Evolutionary conservation across 768 basidiomycete species (phyloP).

Genomic region (Termitomyces bulborhizus): DNA sequence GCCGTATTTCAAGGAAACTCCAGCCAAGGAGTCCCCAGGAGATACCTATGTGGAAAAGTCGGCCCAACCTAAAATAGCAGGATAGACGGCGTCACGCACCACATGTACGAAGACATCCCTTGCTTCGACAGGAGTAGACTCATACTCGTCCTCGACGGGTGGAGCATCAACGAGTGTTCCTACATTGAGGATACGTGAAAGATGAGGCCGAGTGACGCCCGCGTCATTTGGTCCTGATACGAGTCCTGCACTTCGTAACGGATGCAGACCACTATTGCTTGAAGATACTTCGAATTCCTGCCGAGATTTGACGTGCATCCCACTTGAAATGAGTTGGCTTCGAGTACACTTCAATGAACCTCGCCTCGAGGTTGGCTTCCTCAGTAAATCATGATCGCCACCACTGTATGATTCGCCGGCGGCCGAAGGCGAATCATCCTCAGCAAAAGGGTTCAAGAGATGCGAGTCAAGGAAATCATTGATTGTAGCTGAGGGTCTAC

Average conservation of each 20-base stretch:
- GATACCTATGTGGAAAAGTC: conserved; percentile 42
- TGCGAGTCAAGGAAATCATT: conserved; percentile 7
- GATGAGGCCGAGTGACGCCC: conserved; percentile 23
- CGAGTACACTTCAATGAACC: neutral
- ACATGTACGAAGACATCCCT: conserved; percentile 56
- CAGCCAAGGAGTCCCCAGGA: conserved; percentile 73
- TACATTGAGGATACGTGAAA: conserved; percentile 17
- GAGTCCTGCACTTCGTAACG: conserved; percentile 21
- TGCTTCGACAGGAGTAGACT: conserved; percentile 25
- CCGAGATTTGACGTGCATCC: conserved; percentile 17
- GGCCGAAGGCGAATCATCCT: neutral
- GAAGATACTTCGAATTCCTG: conserved; percentile 15
- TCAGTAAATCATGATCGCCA: neutral
- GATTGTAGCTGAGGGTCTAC: conserved; percentile 8
- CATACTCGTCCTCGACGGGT: conserved; percentile 10
- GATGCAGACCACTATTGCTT: conserved; percentile 14
- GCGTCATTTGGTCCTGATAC: conserved; percentile 17
- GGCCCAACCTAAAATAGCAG: neutral
- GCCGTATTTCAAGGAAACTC: conserved; percentile 86
- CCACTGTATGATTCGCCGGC: neutral
- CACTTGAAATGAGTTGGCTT: neutral
- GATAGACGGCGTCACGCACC: conserved; percentile 26
- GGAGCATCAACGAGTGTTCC: conserved; percentile 23
- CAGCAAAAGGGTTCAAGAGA: conserved; percentile 11
- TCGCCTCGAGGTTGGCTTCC: neutral